These are phyloP conservation scores for Penicillium glabrum DNA, from an alignment of 2,329 filamentous ascomycete genomes.

Conservation along the genomic window DNA sequence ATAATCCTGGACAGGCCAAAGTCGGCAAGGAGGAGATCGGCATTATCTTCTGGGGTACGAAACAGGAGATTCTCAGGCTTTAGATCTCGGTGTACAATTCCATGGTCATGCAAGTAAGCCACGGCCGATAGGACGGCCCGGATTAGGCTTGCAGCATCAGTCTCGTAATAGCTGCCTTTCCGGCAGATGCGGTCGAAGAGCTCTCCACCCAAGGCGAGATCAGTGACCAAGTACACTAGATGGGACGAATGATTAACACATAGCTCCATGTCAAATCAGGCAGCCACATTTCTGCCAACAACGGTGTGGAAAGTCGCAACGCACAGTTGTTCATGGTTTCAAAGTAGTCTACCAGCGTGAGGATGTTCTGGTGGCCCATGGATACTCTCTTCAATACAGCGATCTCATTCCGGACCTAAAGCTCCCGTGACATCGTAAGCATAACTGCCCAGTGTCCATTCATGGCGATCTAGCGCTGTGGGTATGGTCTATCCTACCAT, in stretches of 20 bases:
- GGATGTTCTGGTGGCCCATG: constrained; percentile 97
- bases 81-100: constrained; percentile 95
- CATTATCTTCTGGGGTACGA: constrained; percentile 95
- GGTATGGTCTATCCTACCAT: constrained; percentile 65
- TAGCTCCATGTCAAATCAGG: neutral
- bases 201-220: constrained; percentile 92
- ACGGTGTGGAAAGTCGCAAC: constrained; percentile 22
- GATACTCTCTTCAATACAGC: constrained; percentile 97
- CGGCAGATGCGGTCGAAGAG: constrained; percentile 98
- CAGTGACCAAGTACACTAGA: constrained; percentile 88
- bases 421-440: neutral
- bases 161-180: constrained; percentile 98
- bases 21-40: constrained; percentile 93
- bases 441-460: neutral
- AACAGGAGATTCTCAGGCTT: constrained; percentile 98
- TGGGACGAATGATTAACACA: constrained; percentile 14
- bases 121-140: constrained; percentile 95
- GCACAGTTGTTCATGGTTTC: constrained; percentile 97
- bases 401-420: constrained; percentile 92
- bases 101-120: constrained; percentile 96
- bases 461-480: neutral
- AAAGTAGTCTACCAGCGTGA: constrained; percentile 98
- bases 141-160: constrained; percentile 92
- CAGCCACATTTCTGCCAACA: neutral
- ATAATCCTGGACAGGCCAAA: constrained; percentile 96